These are phyloP conservation scores for Lumnitzera racemosa DNA, from an alignment of 345 rosid species.

Conservation along the genomic window DNA sequence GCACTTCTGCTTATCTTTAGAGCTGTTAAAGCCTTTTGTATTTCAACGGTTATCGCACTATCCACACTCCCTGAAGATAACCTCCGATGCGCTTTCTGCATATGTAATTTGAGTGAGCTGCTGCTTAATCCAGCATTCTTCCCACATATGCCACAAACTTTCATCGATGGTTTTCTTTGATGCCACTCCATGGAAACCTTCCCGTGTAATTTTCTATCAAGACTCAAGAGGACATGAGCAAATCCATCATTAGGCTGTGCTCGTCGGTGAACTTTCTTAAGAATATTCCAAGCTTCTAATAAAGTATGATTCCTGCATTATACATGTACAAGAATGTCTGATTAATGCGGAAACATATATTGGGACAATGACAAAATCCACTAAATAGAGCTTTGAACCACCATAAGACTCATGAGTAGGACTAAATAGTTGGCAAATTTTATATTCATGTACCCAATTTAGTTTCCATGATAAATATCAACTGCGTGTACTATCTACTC, in stretches of 20 bases:
- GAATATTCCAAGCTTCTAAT: conserved; percentile 67
- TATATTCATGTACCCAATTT: too few species aligned
- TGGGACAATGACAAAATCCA: not conserved
- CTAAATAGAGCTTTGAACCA: too few species aligned
- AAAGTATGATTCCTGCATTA: conserved; percentile 60
- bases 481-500: not conserved
- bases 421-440: too few species aligned
- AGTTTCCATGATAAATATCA: not conserved
- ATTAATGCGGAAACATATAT: too few species aligned
- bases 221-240: conserved; percentile 52
- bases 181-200: conserved; percentile 97
- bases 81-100: conserved; percentile 83
- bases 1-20: conserved; percentile 62
- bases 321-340: too few species aligned
- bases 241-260: conserved; percentile 99
- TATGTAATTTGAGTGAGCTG: conserved; percentile 85
- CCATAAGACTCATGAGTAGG: too few species aligned
- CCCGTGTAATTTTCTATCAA: conserved; percentile 67
- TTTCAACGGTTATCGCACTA: conserved; percentile 99
- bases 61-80: conserved; percentile 94
- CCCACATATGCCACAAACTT: conserved; percentile 91
- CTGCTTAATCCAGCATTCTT: conserved; percentile 93
- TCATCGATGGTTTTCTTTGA: conserved; percentile 72
- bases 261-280: conserved; percentile 77
- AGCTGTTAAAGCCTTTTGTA: conserved; percentile 82